Conservation (phyloP, 2,329 filamentous ascomycete genomes). For the Fusarium gaditjirri region DNA sequence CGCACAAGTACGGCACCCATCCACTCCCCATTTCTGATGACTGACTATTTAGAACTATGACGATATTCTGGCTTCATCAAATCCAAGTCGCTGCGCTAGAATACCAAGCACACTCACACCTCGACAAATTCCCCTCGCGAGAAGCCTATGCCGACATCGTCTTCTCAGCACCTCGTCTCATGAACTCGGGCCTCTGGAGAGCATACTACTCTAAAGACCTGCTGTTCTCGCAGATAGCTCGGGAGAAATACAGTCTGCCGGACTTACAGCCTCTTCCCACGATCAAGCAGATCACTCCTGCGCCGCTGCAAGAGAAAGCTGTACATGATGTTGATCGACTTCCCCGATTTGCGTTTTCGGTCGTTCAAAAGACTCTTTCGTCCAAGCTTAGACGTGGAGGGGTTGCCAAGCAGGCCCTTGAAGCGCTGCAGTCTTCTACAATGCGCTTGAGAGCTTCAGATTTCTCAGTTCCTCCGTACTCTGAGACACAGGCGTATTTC, state of each 20-base stretch:
- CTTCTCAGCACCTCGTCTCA: slow-evolving; percentile 40
- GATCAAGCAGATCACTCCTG: not conserved
- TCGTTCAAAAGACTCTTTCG: slow-evolving; percentile 41
- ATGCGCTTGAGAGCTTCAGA: slow-evolving; percentile 37
- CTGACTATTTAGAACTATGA: slow-evolving; percentile 44
- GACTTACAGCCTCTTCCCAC: slow-evolving; percentile 46
- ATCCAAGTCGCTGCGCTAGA: slow-evolving; percentile 46
- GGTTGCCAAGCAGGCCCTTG: slow-evolving; percentile 44
- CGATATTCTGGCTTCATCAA: slow-evolving; percentile 50
- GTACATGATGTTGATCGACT: slow-evolving; percentile 34
- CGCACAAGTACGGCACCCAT: slow-evolving; percentile 43
- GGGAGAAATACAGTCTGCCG: slow-evolving; percentile 46
- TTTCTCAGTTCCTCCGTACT: slow-evolving; percentile 41
- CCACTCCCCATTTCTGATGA: rapidly evolving
- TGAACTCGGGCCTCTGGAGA: slow-evolving; percentile 48
- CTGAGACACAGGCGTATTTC: slow-evolving; percentile 49
- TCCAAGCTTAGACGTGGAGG: slow-evolving; percentile 37
- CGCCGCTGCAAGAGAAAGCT: rapidly evolving
- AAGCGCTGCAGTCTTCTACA: slow-evolving; percentile 38
- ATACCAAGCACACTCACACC: slow-evolving; percentile 30
- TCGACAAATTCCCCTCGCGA: slow-evolving; percentile 16
- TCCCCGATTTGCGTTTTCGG: slow-evolving; percentile 46
- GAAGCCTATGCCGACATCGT: slow-evolving; percentile 42
- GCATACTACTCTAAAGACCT: slow-evolving; percentile 47
- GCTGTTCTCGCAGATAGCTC: slow-evolving; percentile 46